Conservation (phyloP, 495 filamentous ascomycete genomes). For the Aspergillus ellipticus region DNA sequence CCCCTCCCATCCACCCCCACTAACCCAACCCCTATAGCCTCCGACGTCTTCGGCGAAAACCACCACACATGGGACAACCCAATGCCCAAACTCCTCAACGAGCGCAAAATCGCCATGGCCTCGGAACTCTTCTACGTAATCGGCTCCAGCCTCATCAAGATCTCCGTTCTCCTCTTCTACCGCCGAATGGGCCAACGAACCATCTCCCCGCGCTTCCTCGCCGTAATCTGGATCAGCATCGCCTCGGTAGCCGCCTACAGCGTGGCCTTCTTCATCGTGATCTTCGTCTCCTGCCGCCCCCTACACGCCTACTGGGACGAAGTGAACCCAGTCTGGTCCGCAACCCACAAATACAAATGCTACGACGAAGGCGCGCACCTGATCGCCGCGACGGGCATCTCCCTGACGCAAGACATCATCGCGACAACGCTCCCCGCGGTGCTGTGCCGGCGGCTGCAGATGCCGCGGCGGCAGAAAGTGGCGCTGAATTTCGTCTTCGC, state of each 20-base stretch:
- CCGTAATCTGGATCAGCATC: conserved; percentile 9
- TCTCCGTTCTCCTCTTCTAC: conserved; percentile 11
- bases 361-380: conserved; percentile 10
- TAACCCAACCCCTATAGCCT: not conserved
- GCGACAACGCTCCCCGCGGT: conserved; percentile 6
- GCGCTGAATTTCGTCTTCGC: conserved; percentile 3
- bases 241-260: conserved; percentile 7
- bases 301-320: conserved; percentile 7
- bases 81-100: not conserved
- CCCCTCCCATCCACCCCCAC: too few species aligned
- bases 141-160: not conserved
- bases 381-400: conserved; percentile 6
- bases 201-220: conserved; percentile 3
- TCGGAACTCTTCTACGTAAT: conserved; percentile 8
- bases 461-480: conserved; percentile 6
- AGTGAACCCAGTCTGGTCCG: conserved; percentile 4
- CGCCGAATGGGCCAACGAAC: conserved; percentile 9
- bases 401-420: conserved; percentile 6
- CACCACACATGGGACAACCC: conserved; percentile 11
- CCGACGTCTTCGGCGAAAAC: conserved; percentile 5
- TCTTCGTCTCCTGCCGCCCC: conserved; percentile 8
- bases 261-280: conserved; percentile 5
- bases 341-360: not conserved
- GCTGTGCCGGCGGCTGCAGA: conserved; percentile 4
- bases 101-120: conserved; percentile 10